phyloP scores from a whole-genome alignment of 2,329 filamentous ascomycete species.

The Fusarium ambrosium region DNA sequence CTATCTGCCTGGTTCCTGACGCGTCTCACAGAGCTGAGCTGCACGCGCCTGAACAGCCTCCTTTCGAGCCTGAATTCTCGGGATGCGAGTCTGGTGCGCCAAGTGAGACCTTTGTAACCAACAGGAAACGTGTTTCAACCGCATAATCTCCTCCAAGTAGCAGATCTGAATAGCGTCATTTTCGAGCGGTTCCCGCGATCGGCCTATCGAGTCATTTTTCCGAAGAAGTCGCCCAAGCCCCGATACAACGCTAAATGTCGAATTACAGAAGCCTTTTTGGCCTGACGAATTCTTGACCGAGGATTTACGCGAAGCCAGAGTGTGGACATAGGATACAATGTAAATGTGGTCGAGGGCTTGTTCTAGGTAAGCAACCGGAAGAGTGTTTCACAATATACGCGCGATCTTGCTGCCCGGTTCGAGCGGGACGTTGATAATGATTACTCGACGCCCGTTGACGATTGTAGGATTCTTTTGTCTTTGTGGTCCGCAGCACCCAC shows the following conservation, averaged over 20 bases:
- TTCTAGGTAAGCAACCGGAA: constrained; percentile 55
- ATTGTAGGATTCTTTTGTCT: constrained; percentile 49
- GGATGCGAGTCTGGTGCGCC: background rate
- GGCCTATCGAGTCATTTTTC: background rate
- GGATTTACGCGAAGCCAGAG: constrained; percentile 53
- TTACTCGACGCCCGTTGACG: background rate
- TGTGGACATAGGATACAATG: constrained; percentile 60
- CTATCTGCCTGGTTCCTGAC: background rate
- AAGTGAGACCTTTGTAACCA: background rate
- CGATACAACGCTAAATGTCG: background rate
- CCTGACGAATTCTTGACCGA: constrained; percentile 45
- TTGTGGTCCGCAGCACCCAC: constrained; percentile 45
- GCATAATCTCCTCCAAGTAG: background rate
- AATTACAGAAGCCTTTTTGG: constrained; percentile 45
- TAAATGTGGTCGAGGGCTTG: constrained; percentile 52
- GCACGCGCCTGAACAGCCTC: background rate
- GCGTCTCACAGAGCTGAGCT: background rate
- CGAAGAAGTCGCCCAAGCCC: background rate
- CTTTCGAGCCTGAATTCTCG: background rate
- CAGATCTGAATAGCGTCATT: constrained; percentile 46
- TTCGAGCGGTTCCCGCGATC: constrained; percentile 27
- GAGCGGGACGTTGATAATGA: constrained; percentile 45
- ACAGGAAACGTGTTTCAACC: background rate
- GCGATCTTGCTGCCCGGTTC: constrained; percentile 47
- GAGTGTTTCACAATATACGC: constrained; percentile 54